Conservation (phyloP, 371 early-diverging fungal species). For the Mortierella sp. region DNA sequence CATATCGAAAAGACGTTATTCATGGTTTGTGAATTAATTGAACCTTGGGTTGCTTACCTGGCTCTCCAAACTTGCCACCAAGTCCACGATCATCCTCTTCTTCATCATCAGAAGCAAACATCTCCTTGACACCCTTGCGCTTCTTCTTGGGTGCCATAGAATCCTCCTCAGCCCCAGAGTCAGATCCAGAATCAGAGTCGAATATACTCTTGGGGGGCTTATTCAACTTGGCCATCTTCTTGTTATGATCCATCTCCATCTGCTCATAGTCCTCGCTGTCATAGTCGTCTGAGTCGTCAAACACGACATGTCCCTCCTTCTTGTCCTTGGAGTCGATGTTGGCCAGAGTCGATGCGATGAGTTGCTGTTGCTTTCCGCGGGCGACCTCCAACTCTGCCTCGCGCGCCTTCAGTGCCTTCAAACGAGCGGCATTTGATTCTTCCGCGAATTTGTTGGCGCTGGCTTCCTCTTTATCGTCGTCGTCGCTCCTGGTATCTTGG, state of each 20-base stretch:
- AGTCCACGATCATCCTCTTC: conserved; percentile 47
- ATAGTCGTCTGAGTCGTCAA: conserved; percentile 49
- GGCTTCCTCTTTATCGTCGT: neutral
- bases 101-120: conserved; percentile 55
- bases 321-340: conserved; percentile 54
- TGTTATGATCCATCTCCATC: conserved; percentile 43
- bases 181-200: conserved; percentile 63
- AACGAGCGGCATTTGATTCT: conserved; percentile 44
- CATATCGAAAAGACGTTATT: neutral
- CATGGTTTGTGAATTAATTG: neutral
- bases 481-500: conserved; percentile 26
- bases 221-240: conserved; percentile 34
- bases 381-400: conserved; percentile 36
- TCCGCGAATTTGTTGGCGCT: conserved; percentile 28
- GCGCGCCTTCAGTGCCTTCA: conserved; percentile 44
- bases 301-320: conserved; percentile 52
- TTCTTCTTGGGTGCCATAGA: neutral
- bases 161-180: conserved; percentile 18
- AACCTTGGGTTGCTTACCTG: conserved; percentile 36
- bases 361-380: conserved; percentile 45
- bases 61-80: conserved; percentile 18
- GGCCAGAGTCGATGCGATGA: conserved; percentile 47
- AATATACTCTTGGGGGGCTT: conserved; percentile 68
- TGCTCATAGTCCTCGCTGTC: conserved; percentile 48
- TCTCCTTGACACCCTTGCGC: conserved; percentile 37